phyloP scores from a whole-genome alignment of 805 yeast species.

The Wickerhamiella azymoides region DNA sequence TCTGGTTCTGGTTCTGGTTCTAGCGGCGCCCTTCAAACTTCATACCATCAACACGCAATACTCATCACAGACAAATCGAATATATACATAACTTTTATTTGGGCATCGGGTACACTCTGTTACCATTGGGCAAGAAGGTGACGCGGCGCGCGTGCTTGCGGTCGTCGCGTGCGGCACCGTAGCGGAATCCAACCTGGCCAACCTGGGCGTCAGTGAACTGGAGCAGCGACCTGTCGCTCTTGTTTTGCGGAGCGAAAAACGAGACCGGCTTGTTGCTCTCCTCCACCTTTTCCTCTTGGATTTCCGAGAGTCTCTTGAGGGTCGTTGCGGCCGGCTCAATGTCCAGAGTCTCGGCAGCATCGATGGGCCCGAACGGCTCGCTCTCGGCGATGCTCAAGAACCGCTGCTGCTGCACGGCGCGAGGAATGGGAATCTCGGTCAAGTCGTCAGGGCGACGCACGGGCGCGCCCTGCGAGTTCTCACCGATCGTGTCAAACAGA shows the following conservation, averaged over 20 bases:
- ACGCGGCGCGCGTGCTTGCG: slow-evolving; percentile 59
- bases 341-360: slow-evolving; percentile 74
- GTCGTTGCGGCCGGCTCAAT: slow-evolving; percentile 81
- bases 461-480: slow-evolving; percentile 20
- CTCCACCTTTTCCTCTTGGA: slow-evolving; percentile 11
- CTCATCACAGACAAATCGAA: background rate
- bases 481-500: slow-evolving; percentile 54
- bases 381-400: slow-evolving; percentile 85
- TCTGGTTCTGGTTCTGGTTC: no score
- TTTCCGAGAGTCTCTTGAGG: slow-evolving; percentile 40
- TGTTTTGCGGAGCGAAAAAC: slow-evolving; percentile 42
- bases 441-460: slow-evolving; percentile 47
- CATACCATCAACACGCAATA: no score
- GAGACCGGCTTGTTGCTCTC: slow-evolving; percentile 25
- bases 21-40: no score
- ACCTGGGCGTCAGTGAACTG: slow-evolving; percentile 65
- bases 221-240: slow-evolving; percentile 60
- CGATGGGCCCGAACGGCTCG: slow-evolving; percentile 90
- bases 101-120: slow-evolving; percentile 16
- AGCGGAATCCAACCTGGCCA: slow-evolving; percentile 80
- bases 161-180: slow-evolving; percentile 84
- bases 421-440: slow-evolving; percentile 89
- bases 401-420: slow-evolving; percentile 64
- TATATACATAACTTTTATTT: slow-evolving; percentile 9
- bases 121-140: slow-evolving; percentile 19